Evolutionary conservation across 176 grass and related monocot species (phyloP).

Genomic region (Dendrocalamus sinicus): DNA sequence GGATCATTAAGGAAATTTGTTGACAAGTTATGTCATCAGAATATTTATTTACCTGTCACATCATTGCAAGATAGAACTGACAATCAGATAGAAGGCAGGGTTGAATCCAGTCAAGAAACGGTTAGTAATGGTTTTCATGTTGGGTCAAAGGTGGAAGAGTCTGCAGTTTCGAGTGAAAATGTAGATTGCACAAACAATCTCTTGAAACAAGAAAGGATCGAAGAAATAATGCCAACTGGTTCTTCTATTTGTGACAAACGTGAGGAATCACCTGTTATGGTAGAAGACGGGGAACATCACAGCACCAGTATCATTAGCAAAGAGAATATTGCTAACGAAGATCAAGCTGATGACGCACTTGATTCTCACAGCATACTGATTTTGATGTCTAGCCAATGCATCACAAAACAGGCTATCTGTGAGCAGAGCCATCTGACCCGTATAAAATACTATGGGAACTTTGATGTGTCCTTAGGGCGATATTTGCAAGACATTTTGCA

Average conservation of each 20-base stretch:
- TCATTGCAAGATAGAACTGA: constrained; percentile 57
- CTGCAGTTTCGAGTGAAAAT: constrained; percentile 54
- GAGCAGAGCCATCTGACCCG: constrained; percentile 73
- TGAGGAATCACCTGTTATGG: constrained; percentile 16
- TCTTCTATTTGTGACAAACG: constrained; percentile 26
- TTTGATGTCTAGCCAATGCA: constrained; percentile 78
- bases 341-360: constrained; percentile 57
- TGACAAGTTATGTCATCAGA: constrained; percentile 49
- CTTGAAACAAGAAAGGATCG: constrained; percentile 38
- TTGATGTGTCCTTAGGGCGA: constrained; percentile 77
- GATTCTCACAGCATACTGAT: constrained; percentile 82
- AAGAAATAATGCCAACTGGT: constrained; percentile 14
- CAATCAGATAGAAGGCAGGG: constrained; percentile 52
- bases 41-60: constrained; percentile 64
- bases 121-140: constrained; percentile 49
- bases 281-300: constrained; percentile 46
- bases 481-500: constrained; percentile 77
- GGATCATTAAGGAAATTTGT: constrained; percentile 44
- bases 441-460: constrained; percentile 88
- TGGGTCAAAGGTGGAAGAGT: constrained; percentile 44
- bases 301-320: constrained; percentile 50
- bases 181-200: constrained; percentile 27
- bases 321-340: constrained; percentile 51
- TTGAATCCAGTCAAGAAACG: constrained; percentile 42
- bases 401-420: constrained; percentile 64